Base-by-base conservation (phyloP, 139 green algal genomes). In the Picocystis salinarum region DNA sequence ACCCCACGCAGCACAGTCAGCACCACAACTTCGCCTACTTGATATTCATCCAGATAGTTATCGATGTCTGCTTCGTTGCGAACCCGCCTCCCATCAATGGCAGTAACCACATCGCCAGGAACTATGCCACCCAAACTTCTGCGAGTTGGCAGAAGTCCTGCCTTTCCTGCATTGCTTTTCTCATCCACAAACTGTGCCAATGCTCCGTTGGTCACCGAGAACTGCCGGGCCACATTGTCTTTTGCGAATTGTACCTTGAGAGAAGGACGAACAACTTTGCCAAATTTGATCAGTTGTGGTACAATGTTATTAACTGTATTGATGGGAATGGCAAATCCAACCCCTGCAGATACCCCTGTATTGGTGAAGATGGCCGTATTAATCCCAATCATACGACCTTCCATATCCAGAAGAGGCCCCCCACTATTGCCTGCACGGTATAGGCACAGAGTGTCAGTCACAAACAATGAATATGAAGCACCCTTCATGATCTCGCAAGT, bases 321-420 rank as follows among this genome's bases (percentile, higher is more conserved):
- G 3, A 71, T 52, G n/a, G 75, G 73, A 6, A 93, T 79, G 4
- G 80, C 78, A 68, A 93, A 93, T 3, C 69, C 76, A 23, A 84
- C 62, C 4, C 74, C 74, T 2, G 62, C 60, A 15, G 54, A 75
- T 0, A 48, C 62, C 29, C 75, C 77, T 9, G 70, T 80, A 44
- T 62, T 67, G 4, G 73, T 86, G 62, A 85, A 91, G 57, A 91
- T 91, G 19, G 78, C 78, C 65, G 48, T 10, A 28, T 44, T 7
- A 19, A 44, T 20, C 36, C 41, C 41, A 23, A 44, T 44, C 7
- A 86, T 25, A 0, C 39, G 34, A 5, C 74, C 79, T 31, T 18
- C 13, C 6, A 46, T 75, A 52, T 84, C 64, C 17, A 92, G 54
- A 27, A 92, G 45, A 1, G 80, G 79, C 0, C 80, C 80, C 0